phyloP scores from a whole-genome alignment of 148 eudicot species.

The Chenopodium quinoa region DNA sequence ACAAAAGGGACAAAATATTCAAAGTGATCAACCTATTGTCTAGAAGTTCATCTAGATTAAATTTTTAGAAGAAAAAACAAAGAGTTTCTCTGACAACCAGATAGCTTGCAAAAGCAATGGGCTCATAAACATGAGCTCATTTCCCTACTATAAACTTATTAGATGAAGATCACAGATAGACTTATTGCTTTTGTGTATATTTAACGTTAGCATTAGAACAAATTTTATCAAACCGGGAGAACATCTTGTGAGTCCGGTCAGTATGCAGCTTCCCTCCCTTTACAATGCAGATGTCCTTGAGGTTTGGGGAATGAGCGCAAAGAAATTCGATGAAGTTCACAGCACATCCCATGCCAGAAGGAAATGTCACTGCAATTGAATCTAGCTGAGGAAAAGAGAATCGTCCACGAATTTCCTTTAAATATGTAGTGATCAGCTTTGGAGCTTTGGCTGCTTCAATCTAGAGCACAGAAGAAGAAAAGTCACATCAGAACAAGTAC shows the following conservation, averaged over 20 bases:
- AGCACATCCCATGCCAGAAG: constrained; percentile 1
- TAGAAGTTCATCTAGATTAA: neutral
- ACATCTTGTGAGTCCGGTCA: neutral
- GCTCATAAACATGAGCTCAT: neutral
- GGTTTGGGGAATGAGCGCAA: constrained; percentile 13
- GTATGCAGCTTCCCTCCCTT: neutral
- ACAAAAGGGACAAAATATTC: neutral
- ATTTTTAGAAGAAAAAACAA: too few species aligned
- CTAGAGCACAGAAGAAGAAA: constrained; percentile 5
- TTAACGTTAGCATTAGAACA: constrained; percentile 4
- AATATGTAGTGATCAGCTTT: neutral
- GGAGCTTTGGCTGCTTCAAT: constrained; percentile 15
- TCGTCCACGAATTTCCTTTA: constrained; percentile 9
- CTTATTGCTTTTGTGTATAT: neutral
- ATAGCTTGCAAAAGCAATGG: neutral
- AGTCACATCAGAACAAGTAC: neutral
- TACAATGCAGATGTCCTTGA: neutral
- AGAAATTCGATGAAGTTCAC: constrained; percentile 11
- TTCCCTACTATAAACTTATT: neutral
- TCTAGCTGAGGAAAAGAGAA: constrained; percentile 5
- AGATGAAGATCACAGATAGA: too few species aligned
- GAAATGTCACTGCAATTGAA: neutral
- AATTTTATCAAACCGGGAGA: neutral
- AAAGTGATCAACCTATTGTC: neutral
- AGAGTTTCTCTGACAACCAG: neutral